phyloP scores from a whole-genome alignment of 192 early-diverging fungal genomes.

The Paraglomus occultum region DNA sequence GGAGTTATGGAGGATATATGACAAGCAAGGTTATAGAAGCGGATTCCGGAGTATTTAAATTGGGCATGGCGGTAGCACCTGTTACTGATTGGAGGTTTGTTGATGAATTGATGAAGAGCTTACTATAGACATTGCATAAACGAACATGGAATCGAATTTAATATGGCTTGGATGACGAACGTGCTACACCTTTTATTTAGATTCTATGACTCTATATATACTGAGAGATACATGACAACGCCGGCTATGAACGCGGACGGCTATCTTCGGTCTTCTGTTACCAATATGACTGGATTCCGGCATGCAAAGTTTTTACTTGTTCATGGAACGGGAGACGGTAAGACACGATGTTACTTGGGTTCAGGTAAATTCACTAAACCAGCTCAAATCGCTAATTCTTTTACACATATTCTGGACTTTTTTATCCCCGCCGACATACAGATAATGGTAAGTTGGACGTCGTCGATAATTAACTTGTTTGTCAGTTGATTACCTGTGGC shows the following conservation, averaged over 20 bases:
- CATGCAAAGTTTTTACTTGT: conserved; percentile 77
- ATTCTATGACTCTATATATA: conserved; percentile 87
- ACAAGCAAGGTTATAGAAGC: conserved; percentile 83
- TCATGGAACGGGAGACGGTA: conserved; percentile 89
- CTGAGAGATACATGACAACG: conserved; percentile 95
- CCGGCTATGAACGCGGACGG: conserved; percentile 74
- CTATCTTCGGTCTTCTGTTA: conserved; percentile 74
- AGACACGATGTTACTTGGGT: conserved; percentile 11
- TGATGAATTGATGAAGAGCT: not conserved
- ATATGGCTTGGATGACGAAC: not conserved
- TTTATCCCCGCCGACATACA: not conserved
- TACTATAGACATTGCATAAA: too few relatives aligned
- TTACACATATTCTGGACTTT: not conserved
- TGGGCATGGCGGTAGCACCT: conserved; percentile 93
- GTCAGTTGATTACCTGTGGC: not conserved
- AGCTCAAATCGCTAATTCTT: not conserved
- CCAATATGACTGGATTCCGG: conserved; percentile 79
- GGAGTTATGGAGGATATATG: conserved; percentile 93
- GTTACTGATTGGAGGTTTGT: conserved; percentile 88
- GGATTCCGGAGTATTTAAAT: conserved; percentile 74
- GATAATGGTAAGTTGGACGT: not conserved
- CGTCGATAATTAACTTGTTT: not conserved
- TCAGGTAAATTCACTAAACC: not conserved
- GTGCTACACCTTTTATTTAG: conserved; percentile 1
- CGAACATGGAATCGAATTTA: not conserved